Base-by-base conservation (phyloP, 2,329 filamentous ascomycete species). In the Fusarium chaquense region DNA sequence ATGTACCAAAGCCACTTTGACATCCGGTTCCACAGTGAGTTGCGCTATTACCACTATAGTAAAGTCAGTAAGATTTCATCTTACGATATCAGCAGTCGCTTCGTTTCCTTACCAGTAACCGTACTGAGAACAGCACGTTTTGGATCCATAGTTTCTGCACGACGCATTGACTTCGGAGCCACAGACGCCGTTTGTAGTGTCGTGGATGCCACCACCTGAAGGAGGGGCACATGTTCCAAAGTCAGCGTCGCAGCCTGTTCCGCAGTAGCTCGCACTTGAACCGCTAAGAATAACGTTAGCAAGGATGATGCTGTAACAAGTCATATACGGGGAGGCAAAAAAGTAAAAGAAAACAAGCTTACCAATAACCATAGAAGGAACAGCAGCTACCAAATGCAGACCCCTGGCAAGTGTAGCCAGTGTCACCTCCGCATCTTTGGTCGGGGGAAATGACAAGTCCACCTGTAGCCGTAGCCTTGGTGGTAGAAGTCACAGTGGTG, bases 351-450 rank as follows among this genome's bases (percentile, higher is more conserved):
- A 6, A 51, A 38, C 15, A 47, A 13, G 72, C 77, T 72, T 72
- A 80, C 80, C 80, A 83, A 62, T 70, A 82, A n/a, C 81, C 81
- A 55, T 78, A 79, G 58, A 71, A 75, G 5, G 81, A 82, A 60
- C 82, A 83, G 70, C 82, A 83, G 67, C 76, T 75, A 8, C 80
- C 80, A 50, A 77, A 79, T 16, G 32, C 53, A 1, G 79, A 80
- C 24, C 76, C 77, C 47, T 77, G 71, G 58, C 82, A 83, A 10
- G 76, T 79, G 54, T 80, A 79, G 9, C 75, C 77, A 12, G 65
- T 75, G 24, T 66, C 56, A 44, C 77, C 78, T 38, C 81, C 81
- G 55, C 81, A 83, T 36, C 56, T 73, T 56, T 80, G 78, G 65
- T 82, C 74, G 10, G 76, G 76, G 6, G 79, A 79, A 6, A 78